phyloP scores from a whole-genome alignment of 305 asterid species.

The Striga hermonthica region DNA sequence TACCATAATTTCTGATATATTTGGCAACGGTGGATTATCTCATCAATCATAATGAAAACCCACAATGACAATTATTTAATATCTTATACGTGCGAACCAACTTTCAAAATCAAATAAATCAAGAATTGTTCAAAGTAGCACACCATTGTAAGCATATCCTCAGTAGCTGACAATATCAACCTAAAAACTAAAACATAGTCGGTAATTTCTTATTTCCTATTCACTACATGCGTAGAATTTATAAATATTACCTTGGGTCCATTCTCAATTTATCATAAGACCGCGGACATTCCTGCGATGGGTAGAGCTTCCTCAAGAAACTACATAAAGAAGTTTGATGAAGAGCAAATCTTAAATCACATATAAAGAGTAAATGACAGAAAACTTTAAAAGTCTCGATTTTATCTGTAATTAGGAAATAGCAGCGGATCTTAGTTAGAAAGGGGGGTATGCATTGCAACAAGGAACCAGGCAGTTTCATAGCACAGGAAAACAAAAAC shows the following conservation, averaged over 20 bases:
- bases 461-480: slow-evolving; percentile 16
- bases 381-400: not conserved
- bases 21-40: slow-evolving; percentile 20
- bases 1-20: slow-evolving; percentile 25
- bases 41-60: not conserved
- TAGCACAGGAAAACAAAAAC: slow-evolving; percentile 12
- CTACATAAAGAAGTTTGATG: slow-evolving; percentile 40
- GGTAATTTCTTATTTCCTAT: slow-evolving; percentile 11
- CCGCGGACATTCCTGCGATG: slow-evolving; percentile 78
- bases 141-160: too few relatives aligned
- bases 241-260: slow-evolving; percentile 66
- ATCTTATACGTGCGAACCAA: not conserved
- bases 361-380: slow-evolving; percentile 3
- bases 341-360: slow-evolving; percentile 28
- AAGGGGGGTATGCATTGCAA: not conserved
- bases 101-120: slow-evolving; percentile 7
- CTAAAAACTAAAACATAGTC: slow-evolving; percentile 15
- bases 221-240: slow-evolving; percentile 22
- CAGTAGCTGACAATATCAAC: slow-evolving; percentile 5
- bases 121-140: not conserved
- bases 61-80: slow-evolving; percentile 3
- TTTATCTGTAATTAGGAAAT: too few relatives aligned
- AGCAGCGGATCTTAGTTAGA: too few relatives aligned
- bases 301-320: slow-evolving; percentile 80
- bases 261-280: slow-evolving; percentile 90